These are phyloP conservation scores for Populus hybrid DNA, from an alignment of 441 rosid species.

Conservation along the genomic window DNA sequence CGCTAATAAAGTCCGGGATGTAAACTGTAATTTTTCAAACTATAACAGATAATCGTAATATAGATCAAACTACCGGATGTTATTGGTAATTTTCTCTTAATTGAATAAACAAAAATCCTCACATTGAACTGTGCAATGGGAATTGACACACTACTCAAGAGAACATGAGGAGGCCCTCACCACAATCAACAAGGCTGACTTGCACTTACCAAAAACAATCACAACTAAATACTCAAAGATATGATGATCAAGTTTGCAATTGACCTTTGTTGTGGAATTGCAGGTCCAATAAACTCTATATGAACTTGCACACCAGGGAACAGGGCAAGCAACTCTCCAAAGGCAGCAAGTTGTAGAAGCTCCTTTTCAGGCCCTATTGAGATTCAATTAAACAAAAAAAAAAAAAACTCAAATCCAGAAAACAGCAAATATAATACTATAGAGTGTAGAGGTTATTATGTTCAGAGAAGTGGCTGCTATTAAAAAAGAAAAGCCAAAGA, in stretches of 20 bases:
- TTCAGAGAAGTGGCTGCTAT: not conserved
- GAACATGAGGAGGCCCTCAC: not conserved
- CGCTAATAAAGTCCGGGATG: too few relatives aligned
- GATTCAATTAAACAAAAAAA: slow-evolving; percentile 25
- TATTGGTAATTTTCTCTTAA: too few relatives aligned
- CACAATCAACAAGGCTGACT: not conserved
- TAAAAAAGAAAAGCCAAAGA: not conserved
- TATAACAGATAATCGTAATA: too few relatives aligned
- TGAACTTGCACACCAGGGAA: slow-evolving; percentile 60
- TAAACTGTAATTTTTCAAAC: too few relatives aligned
- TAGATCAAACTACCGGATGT: too few relatives aligned
- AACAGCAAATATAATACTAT: not conserved
- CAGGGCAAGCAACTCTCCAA: slow-evolving; percentile 76
- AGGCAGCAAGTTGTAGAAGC: slow-evolving; percentile 75
- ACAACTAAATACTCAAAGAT: slow-evolving; percentile 7
- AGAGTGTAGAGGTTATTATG: not conserved
- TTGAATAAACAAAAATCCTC: not conserved
- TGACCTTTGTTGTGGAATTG: slow-evolving; percentile 67
- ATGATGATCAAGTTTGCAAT: slow-evolving; percentile 20
- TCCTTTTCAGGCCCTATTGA: slow-evolving; percentile 88
- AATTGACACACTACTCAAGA: not conserved
- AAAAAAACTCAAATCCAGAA: slow-evolving; percentile 9
- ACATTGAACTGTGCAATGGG: not conserved
- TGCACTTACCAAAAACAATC: not conserved
- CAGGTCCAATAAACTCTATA: slow-evolving; percentile 78